A percentile compares a stretch with the other conserved stretches of the same genome.
Evolutionary conservation across 2,329 filamentous ascomycete species (phyloP).

Genomic region (Botrytis cinerea): DNA sequence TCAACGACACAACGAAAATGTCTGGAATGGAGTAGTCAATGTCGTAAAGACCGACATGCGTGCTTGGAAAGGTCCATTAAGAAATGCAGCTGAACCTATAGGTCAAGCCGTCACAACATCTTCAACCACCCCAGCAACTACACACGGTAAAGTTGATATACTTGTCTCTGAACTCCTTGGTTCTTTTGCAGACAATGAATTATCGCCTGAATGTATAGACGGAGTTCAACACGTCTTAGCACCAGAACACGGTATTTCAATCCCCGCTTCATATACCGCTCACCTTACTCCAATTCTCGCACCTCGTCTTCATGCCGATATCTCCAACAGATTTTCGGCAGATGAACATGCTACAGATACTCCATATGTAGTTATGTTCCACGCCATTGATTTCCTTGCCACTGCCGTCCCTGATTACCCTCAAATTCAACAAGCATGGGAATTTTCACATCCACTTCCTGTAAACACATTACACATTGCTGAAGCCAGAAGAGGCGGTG

Average conservation of each 20-base stretch:
- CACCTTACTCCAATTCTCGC: constrained; percentile 90
- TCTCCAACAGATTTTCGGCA: constrained; percentile 59
- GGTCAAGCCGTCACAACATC: constrained; percentile 43
- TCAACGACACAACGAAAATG: constrained; percentile 76
- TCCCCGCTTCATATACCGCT: constrained; percentile 89
- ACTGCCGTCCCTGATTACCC: constrained; percentile 58
- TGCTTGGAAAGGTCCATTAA: constrained; percentile 82
- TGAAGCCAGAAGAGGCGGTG: constrained; percentile 61
- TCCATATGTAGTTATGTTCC: constrained; percentile 92
- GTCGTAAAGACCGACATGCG: constrained; percentile 98
- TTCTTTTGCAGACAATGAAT: constrained; percentile 95
- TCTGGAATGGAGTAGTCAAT: constrained; percentile 80
- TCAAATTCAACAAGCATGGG: constrained; percentile 76
- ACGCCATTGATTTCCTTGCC: constrained; percentile 83
- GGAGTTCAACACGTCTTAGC: constrained; percentile 90
- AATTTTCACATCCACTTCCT: constrained; percentile 76
- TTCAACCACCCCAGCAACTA: constrained; percentile 44
- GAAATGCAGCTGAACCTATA: constrained; percentile 39
- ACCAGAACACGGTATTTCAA: constrained; percentile 81
- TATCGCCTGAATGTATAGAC: constrained; percentile 94
- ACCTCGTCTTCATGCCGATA: constrained; percentile 81
- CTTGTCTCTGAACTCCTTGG: constrained; percentile 91
- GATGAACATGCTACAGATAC: constrained; percentile 81
- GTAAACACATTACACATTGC: constrained; percentile 56
- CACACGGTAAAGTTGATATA: constrained; percentile 77